Evolutionary conservation across 257 asterid species (phyloP).

Genomic region (Forsythia suspensa): DNA sequence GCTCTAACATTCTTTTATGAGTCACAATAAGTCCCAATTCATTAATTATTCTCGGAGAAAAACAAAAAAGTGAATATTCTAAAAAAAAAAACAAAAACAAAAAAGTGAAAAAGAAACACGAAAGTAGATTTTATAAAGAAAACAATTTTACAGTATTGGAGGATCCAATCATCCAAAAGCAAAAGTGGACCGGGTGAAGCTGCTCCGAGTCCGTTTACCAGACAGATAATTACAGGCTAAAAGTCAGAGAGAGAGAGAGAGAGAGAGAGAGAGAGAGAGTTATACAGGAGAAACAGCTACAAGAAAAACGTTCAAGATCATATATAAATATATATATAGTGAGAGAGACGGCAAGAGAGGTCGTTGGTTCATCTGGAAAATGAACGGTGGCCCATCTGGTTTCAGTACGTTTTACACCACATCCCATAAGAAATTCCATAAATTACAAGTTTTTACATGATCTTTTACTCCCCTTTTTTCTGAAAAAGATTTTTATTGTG

Average conservation of each 20-base stretch:
- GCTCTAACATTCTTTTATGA: too few species aligned
- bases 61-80: too few species aligned
- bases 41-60: too few species aligned
- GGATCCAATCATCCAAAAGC: neutral
- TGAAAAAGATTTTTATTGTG: neutral
- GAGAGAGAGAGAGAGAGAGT: neutral
- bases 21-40: too few species aligned
- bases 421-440: neutral
- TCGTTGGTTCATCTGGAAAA: constrained; percentile 60
- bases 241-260: neutral
- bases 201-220: constrained; percentile 13
- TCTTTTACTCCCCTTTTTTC: neutral
- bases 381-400: constrained; percentile 99
- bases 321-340: neutral
- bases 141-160: neutral
- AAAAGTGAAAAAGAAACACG: too few species aligned
- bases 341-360: constrained; percentile 10
- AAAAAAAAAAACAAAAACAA: too few species aligned
- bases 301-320: neutral
- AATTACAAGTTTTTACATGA: neutral
- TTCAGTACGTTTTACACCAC: constrained; percentile 62
- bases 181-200: neutral
- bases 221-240: neutral
- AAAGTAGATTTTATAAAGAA: too few species aligned
- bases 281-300: neutral